Base-by-base conservation (phyloP, 2,329 filamentous ascomycete genomes). In the Volutella citrinella region DNA sequence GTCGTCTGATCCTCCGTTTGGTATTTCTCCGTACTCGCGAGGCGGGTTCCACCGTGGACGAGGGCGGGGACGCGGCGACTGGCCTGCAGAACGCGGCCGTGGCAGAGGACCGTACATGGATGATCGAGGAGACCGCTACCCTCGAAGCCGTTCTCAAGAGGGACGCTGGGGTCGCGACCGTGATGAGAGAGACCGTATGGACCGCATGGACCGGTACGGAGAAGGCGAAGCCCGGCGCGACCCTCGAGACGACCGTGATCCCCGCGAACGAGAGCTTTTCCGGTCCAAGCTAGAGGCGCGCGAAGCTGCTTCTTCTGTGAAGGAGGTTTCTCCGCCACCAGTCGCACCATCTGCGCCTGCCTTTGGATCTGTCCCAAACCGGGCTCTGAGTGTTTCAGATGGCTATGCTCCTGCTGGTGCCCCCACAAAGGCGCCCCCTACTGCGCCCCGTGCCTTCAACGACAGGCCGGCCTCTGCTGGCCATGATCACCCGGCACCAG, bases 1-100 rank as follows among this genome's bases (percentile, higher is more conserved):
- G 9, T 80, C 78, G 15, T 85, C 84, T 0, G 84, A 89, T 42
- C 72, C 77, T 10, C 70, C 75, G 2, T 81, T 82, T 36, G 73
- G 69, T 13, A 53, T 62, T 40, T 60, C 68, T 8, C 68, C 69
- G 9, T 69, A 72, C 8, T 71, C 72, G 34, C 73, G 74, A 10
- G 75, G 80, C 14, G 72, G 74, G 6, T 76, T 76, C 38, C 57
- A 63, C 18, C 68, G 74, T 33, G 77, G 79, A 3, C 74, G 79
- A 15, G 68, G 68, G 10, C 63, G 71, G 44, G 68, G 69, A 27
- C 53, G 65, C 39, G 61, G 61, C 10, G 65, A 67, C 22, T 66
- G 64, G 64, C 38, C 52, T 5, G 49, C 59, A 13, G 61, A 66
- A 6, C 64, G 77, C 38, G 75, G 76, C 4, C 68, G 79, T 19